A percentile compares a stretch with the other conserved stretches of the same genome.
Evolutionary conservation across 1,284 basidiomycete genomes (phyloP).

Genomic region (Polyporus tsugae): DNA sequence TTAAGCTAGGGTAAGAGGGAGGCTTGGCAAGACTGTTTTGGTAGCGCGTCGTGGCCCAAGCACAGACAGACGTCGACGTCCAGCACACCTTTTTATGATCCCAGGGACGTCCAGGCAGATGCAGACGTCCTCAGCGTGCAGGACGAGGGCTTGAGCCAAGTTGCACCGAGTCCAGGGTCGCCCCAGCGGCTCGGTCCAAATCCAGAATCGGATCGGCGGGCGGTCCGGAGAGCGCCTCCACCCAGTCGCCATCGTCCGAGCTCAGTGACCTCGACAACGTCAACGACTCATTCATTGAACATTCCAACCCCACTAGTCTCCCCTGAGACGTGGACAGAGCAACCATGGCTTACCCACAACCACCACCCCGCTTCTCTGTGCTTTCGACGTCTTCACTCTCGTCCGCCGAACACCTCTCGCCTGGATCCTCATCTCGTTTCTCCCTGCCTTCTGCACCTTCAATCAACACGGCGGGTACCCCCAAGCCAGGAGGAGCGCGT

Average conservation of each 20-base stretch:
- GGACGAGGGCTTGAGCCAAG: slow-evolving; percentile 1
- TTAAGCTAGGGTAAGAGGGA: slow-evolving; percentile 1
- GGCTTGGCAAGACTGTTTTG: slow-evolving; percentile 21
- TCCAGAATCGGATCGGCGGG: background rate
- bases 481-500: slow-evolving; percentile 53
- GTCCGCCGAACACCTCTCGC: slow-evolving; percentile 69
- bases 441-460: slow-evolving; percentile 69
- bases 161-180: background rate
- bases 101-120: too few relatives aligned
- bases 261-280: background rate
- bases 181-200: background rate
- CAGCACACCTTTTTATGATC: background rate
- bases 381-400: slow-evolving; percentile 72
- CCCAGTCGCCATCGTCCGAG: background rate
- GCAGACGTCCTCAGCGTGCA: slow-evolving; percentile 5
- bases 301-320: background rate
- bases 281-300: background rate
- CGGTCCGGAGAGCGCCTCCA: background rate
- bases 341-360: slow-evolving; percentile 63
- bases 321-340: background rate
- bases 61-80: too few relatives aligned
- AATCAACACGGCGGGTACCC: slow-evolving; percentile 49
- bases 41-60: slow-evolving; percentile 11
- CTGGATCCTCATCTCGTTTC: slow-evolving; percentile 69
- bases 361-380: slow-evolving; percentile 69